phyloP scores from a whole-genome alignment of 139 green algal genomes.

The Mesotaenium endlicherianum region DNA sequence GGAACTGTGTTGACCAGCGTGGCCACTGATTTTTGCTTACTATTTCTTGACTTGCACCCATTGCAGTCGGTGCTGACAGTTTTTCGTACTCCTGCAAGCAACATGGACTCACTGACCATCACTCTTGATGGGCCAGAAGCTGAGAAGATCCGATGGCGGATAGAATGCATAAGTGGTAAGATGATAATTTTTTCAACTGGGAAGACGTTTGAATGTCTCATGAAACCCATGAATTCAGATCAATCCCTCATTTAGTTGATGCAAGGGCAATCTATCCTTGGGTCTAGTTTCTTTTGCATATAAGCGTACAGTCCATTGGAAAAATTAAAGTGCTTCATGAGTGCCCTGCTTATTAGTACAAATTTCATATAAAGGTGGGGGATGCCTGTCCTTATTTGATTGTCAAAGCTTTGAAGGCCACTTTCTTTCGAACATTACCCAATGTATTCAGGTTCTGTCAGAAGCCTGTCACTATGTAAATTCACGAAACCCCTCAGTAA shows the following conservation, averaged over 20 bases:
- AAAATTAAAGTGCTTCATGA: slow-evolving; percentile 5
- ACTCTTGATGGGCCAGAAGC: slow-evolving; percentile 17
- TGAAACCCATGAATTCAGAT: neutral
- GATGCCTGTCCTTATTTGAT: neutral
- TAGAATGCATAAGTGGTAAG: slow-evolving; percentile 36
- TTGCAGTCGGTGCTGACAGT: slow-evolving; percentile 30
- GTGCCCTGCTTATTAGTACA: neutral
- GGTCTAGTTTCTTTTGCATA: neutral
- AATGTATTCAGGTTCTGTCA: neutral
- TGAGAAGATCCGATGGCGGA: slow-evolving; percentile 26
- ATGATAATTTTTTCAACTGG: neutral
- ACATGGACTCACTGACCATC: slow-evolving; percentile 37
- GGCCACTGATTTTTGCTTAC: neutral
- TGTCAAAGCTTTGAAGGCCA: neutral
- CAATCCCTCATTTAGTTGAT: neutral
- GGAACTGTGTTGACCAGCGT: neutral
- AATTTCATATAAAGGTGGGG: neutral
- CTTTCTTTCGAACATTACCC: neutral
- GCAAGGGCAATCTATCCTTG: neutral
- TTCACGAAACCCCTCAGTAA: too few species aligned
- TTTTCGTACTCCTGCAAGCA: slow-evolving; percentile 41
- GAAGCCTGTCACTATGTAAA: neutral
- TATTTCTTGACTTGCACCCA: too few species aligned
- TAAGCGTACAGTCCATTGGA: too few species aligned
- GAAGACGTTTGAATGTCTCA: neutral